Evolutionary conservation across 495 filamentous ascomycete species (phyloP), one percentile per base, ranked within the genome.

Genomic region (Cenococcum geophilum): DNA sequence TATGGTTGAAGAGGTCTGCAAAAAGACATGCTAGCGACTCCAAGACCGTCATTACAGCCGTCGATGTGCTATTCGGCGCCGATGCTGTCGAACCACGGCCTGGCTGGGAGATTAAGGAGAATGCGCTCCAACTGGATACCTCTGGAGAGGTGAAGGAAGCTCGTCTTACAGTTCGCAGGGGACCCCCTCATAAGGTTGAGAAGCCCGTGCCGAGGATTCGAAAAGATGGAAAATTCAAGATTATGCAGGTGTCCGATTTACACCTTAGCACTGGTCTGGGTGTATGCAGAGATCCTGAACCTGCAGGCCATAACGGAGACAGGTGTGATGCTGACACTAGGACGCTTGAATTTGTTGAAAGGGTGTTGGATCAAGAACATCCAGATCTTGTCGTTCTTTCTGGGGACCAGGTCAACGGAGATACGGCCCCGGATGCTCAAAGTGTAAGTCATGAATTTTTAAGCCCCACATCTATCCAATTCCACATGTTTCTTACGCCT

Each of bases 351-450:
- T 97, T 97, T 69, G 81, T 98, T 34, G 80, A 81, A 23, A 82
- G 79, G 65, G 76, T 96, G 20, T 74, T 98, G 5, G 92, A 97
- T 64, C 85, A 91, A 60, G 93, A 98, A 76, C 89, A 87, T 65
- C 95, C 93, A 0, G 90, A 97, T 67, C 73, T 98, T 58, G 91
- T 96, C 14, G 83, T 98, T 21, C 77, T 97, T 40, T 91, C 85
- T 57, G 93, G 93, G 35, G 93, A 98, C 72, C 91, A 97, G 73
- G 86, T 98, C 37, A 97, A 97, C 64, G 93, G 93, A 40, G 93
- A 95, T 47, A 91, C 89, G 0, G 83, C 93, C 1, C 88, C 86
- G 20, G 93, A 98, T 79, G 84, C 86, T n/a, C 92, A 96, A 72
- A 89, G 83, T 66, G 82, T 82, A 72, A 65, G 76, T 32, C 32